Percentiles rank a stretch among this genome's conserved stretches.
Evolutionary conservation across 2,329 filamentous ascomycete genomes (phyloP).

Genomic region (Aspergillus sp.): DNA sequence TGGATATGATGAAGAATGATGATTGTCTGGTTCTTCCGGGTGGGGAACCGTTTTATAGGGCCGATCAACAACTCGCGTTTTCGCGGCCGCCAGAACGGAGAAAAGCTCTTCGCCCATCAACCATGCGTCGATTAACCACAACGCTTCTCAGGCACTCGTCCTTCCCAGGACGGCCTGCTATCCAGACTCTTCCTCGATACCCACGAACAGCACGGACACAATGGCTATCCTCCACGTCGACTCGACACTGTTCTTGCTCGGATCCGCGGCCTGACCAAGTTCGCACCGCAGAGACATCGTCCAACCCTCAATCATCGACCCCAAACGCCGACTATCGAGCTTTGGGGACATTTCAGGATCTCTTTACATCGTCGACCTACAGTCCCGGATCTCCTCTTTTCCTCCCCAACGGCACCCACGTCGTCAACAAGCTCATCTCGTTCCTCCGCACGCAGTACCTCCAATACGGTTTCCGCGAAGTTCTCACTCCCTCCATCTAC

Average conservation of each 20-base stretch:
- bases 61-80: too few relatives aligned
- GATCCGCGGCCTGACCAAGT: conserved; percentile 12
- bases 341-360: conserved; percentile 56
- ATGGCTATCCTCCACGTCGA: conserved; percentile 17
- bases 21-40: too few relatives aligned
- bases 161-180: conserved; percentile 1
- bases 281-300: conserved; percentile 1
- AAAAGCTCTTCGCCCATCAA: not conserved
- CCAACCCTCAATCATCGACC: conserved; percentile 24
- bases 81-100: too few relatives aligned
- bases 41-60: too few relatives aligned
- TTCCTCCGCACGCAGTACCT: conserved; percentile 82
- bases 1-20: too few relatives aligned
- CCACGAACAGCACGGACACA: conserved; percentile 2
- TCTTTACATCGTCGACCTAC: conserved; percentile 74
- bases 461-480: conserved; percentile 80
- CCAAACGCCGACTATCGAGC: conserved; percentile 47
- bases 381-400: conserved; percentile 84
- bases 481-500: conserved; percentile 86
- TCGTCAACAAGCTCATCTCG: conserved; percentile 77
- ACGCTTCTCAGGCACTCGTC: conserved; percentile 8
- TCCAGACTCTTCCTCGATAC: not conserved
- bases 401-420: conserved; percentile 71
- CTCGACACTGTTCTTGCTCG: conserved; percentile 25
- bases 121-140: conserved; percentile 1